Conservation (phyloP, 352 stramenopile genomes). For the Pythium guiyangense region DNA sequence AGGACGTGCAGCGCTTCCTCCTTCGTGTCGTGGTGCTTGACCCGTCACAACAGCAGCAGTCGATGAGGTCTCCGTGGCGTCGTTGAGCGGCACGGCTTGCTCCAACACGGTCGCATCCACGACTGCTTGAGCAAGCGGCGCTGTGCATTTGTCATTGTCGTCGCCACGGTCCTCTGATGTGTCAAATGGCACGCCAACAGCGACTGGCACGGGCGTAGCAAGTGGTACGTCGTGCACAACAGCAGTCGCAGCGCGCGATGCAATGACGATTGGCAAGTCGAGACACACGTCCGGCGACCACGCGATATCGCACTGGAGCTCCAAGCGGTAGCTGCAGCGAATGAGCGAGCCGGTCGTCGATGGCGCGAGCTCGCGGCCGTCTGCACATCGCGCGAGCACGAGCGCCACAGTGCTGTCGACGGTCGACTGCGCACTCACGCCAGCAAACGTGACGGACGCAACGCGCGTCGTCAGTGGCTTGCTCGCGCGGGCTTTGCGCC, state of each 20-base stretch:
- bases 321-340: conserved; percentile 26
- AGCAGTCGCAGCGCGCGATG: neutral
- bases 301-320: conserved; percentile 35
- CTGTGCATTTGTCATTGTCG: neutral
- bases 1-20: too few relatives aligned
- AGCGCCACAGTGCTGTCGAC: conserved; percentile 15
- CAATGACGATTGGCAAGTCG: conserved; percentile 17
- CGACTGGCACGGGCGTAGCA: neutral
- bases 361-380: conserved; percentile 19
- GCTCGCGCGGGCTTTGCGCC: conserved; percentile 7
- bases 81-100: neutral
- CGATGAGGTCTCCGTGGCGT: neutral
- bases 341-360: conserved; percentile 25
- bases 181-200: neutral
- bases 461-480: neutral
- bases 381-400: conserved; percentile 3
- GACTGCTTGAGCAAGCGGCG: neutral
- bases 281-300: conserved; percentile 34
- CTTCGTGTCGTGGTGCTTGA: too few relatives aligned
- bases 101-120: neutral
- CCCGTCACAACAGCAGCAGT: neutral
- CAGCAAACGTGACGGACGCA: neutral
- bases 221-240: neutral
- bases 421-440: conserved; percentile 12
- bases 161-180: neutral